Evolutionary conservation across 1,284 basidiomycete species (phyloP).

Genomic region (Marasmius tenuissimus): DNA sequence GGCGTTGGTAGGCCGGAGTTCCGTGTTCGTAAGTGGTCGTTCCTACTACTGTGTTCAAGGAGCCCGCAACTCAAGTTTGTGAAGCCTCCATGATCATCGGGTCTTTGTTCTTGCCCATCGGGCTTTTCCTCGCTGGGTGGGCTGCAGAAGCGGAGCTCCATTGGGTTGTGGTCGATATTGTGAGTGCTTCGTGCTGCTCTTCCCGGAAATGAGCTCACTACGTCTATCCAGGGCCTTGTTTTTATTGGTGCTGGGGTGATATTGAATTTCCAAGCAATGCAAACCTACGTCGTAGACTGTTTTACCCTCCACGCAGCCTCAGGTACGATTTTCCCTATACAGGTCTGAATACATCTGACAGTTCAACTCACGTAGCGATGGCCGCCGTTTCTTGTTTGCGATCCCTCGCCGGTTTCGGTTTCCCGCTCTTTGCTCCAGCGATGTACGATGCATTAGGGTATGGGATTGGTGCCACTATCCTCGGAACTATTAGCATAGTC

Average conservation of each 20-base stretch:
- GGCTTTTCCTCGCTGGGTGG: slow-evolving; percentile 67
- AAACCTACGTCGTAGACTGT: slow-evolving; percentile 66
- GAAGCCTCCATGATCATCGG: slow-evolving; percentile 63
- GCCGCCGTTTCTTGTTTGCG: slow-evolving; percentile 60
- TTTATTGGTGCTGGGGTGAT: slow-evolving; percentile 55
- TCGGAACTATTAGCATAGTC: slow-evolving; percentile 53
- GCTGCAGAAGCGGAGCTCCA: slow-evolving; percentile 45
- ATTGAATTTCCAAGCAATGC: slow-evolving; percentile 57
- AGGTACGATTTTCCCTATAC: slow-evolving; percentile 33
- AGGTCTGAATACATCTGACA: slow-evolving; percentile 18
- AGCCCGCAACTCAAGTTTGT: background rate
- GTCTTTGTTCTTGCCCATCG: slow-evolving; percentile 48
- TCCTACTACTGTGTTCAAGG: slow-evolving; percentile 1
- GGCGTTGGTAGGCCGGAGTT: slow-evolving; percentile 15
- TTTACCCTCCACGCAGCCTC: slow-evolving; percentile 69
- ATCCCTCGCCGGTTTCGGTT: slow-evolving; percentile 63
- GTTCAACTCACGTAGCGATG: slow-evolving; percentile 40
- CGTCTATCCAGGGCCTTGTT: slow-evolving; percentile 49
- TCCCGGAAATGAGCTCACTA: background rate
- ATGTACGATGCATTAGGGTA: slow-evolving; percentile 67
- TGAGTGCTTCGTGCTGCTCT: slow-evolving; percentile 23
- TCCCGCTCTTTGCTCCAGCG: slow-evolving; percentile 66
- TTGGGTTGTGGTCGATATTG: slow-evolving; percentile 63
- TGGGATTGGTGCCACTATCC: slow-evolving; percentile 62
- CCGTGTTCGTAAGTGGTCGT: slow-evolving; percentile 18